Evolutionary conservation across 306 rosid species (phyloP).

Genomic region (Inga laurina): DNA sequence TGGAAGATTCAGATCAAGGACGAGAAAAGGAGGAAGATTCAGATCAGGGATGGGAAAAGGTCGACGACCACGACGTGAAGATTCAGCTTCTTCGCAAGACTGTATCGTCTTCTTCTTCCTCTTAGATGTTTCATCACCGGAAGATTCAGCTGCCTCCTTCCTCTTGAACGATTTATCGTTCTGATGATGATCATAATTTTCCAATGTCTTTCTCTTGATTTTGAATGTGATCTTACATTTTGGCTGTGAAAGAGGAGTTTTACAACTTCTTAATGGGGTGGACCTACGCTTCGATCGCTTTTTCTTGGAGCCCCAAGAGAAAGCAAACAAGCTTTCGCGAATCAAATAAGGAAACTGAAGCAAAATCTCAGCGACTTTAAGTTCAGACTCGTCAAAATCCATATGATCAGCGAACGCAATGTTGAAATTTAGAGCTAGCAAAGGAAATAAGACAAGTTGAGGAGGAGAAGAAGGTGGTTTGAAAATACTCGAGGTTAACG

Average conservation of each 20-base stretch:
- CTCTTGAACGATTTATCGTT: neutral
- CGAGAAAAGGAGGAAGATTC: neutral
- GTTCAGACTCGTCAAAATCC: neutral
- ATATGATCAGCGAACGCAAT: neutral
- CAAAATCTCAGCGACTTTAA: neutral
- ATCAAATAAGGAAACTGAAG: neutral
- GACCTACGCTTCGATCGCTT: neutral
- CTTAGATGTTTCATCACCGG: neutral
- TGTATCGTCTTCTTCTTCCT: neutral
- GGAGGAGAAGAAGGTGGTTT: too few species aligned
- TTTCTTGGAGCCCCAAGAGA: neutral
- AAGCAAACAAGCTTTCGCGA: neutral
- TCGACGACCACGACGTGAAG: neutral
- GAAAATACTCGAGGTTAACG: too few species aligned
- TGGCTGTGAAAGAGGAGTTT: neutral
- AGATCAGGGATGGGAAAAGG: neutral
- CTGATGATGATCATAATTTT: neutral
- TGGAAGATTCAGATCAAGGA: neutral
- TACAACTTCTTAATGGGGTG: too few species aligned
- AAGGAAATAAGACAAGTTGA: too few species aligned
- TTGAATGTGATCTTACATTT: too few species aligned
- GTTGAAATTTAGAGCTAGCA: too few species aligned
- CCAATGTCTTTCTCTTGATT: too few species aligned
- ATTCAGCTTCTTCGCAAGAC: neutral
- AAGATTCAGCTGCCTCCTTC: neutral